Evolutionary conservation across 2,329 filamentous ascomycete genomes (phyloP), one percentile per base, ranked within the genome.

Genomic region (Sporothrix phasma): DNA sequence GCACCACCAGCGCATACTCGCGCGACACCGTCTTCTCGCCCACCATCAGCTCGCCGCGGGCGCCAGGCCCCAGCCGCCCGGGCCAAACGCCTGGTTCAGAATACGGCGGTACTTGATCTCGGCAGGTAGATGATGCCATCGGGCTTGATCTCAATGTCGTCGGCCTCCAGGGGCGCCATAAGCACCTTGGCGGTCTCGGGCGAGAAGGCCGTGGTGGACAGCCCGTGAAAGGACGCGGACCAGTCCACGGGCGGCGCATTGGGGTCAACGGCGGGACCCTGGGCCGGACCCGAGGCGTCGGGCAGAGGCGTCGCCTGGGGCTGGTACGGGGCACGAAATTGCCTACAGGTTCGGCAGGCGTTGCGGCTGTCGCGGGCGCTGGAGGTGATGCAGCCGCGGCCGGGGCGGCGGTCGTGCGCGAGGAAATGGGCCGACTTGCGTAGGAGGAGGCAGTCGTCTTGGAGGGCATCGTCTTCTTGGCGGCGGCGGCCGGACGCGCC

Each of bases 51-150:
- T 96, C 90, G 17, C 92, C 88, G 65, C 92, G 81, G 94, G 94
- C 64, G 93, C 93, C 63, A 99, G 78, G 0, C 94, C 94, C 94
- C 94, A 99, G 6, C 89, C 94, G 62, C 95, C 94, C 0, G 94
- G 94, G 0, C 94, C 93, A 77, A 99, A 99, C 0, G 92, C 91
- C 71, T 81, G 80, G 75, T 97, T 97, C 71, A 99, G 76, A 68
- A 96, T 93, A 67, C 93, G 81, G 51, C 94, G 81, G 78, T 99
- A 99, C 78, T 97, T 97, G 80, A 99, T 97, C 81, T 99, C 13
- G 94, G 94, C 65, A 99, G 80, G 74, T 97, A 99, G 66, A 97
- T 80, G 69, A 99, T 93, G 39, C 94, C 94, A 77, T 99, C 94
- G 37, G 94, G 93, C 79, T 99, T 99, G 73, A 99, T 88, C 79